Base-by-base conservation (phyloP, 805 yeast species). In the Saccharomycopsis selenospora region DNA sequence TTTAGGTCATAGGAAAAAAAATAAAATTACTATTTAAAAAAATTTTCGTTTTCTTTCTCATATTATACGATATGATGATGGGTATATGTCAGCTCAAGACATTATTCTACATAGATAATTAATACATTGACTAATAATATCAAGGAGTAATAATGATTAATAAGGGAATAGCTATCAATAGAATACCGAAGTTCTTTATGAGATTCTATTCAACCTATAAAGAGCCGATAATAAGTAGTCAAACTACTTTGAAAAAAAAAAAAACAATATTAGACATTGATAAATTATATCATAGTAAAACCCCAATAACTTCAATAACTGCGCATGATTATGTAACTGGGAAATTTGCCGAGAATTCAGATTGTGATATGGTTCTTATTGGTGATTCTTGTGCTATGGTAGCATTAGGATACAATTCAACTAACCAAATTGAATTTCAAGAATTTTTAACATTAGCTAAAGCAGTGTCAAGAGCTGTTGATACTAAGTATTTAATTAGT, bases 331-430 rank as follows among this genome's bases (percentile, higher is more conserved):
- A 72, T 58, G 78, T 90, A 14, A 81, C 95, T 0, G 93, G 80
- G 0, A 68, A 70, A 26, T 69, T 84, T 57, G 95, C 89, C 0
- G 80, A 82, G 22, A 63, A 71, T 14, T 77, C 90, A 0, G 73
- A 75, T 0, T 71, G 79, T 2, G 97, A 91, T 57, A 72, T 82
- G 50, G 70, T 82, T 4, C 71, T 91, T 2, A 81, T 91, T 3
- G 99, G 99, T 2, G 99, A 91, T 63, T 90, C 97, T 0, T 66
- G 93, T 23, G 88, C 96, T 0, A 91, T 89, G 96, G 90, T 86
- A 1, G 75, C 95, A 0, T 71, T 87, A 54, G 99, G 99, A 0
- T 82, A 83, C 59, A 71, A 71, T 2, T 80, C 84, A 38, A 83
- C 98, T 0, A 79, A 82, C 51, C 85, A 85, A 57, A 66, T 93